Evolutionary conservation across 164 flowering plant genomes (phyloP), one percentile per base, ranked within the genome.

Genomic region (Hamamelis virginiana): DNA sequence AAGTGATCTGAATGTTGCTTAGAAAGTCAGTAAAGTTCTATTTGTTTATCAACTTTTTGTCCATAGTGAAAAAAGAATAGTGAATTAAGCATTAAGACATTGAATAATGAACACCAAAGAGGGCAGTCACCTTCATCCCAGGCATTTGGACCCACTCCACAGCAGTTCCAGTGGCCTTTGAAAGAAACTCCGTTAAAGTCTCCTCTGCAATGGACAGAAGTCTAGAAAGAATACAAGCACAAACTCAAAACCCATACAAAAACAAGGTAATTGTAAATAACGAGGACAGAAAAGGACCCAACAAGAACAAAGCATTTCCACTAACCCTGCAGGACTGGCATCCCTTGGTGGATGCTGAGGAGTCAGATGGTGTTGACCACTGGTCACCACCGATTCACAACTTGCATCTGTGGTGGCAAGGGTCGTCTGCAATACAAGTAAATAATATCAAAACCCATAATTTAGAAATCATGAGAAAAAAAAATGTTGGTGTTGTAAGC

Each of bases 71-170:
- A 52, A 25, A 23, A 53, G 26, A 23, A 74, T 6, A 16, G 18
- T 64, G 26, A 22, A 27, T 44, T 21, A 11, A 25, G 28, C 44
- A 26, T 41, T 57, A 28, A 21, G 38, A 71, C 45, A 70, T 25
- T 23, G 8, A 55, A 67, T 21, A 62, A 65, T 69, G 66, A 26
- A 45, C 33, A 67, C 11, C 12, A 21, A 48, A 55, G 26, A 75
- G 60, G 14, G 67, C 0, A 58, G 13, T 18, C 44, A 88, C 97
- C 97, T 91, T 91, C 97, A 91, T 91, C 83, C 97, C 97, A 86
- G 93, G 91, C 97, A 91, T 86, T 86, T 90, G 97, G 87, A 91
- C 91, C 95, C 95, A 91, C 91, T 91, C 95, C 65, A 91, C 93
- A 76, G 95, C 93, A 72, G 97, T 91, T 90, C 97, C 97, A 84